Evolutionary conservation across 257 asterid genomes (phyloP), one percentile per base, ranked within the genome.

Genomic region (Leptodermis oblonga): DNA sequence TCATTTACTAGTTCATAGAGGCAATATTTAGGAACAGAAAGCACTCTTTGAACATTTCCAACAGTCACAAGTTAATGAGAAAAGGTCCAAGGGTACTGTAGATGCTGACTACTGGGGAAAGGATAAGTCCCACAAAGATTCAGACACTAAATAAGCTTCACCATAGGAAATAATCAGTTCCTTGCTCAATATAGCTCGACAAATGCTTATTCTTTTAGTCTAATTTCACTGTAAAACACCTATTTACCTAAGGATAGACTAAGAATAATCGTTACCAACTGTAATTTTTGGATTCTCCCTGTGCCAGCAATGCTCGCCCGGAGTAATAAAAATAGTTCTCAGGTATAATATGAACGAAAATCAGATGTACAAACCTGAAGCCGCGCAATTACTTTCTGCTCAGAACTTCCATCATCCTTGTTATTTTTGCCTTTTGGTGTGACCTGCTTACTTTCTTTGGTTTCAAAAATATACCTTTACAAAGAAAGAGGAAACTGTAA

Each of bases 321-420:
- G n/a, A 31, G 45, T 13, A 62, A 62, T 20, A 43, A 25, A 15
- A 59, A 18, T 62, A 41, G 25, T 46, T 51, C 34, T 51, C 30
- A 20, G 43, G 7, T n/a, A 51, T 5, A 13, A 34, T 17, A 61
- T 34, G 45, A 63, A 71, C 5, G 65, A 64, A 64, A 63, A 73
- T 60, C 62, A 68, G 71, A 75, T 63, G 30, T 30, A 85, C 92
- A 68, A 81, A 92, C 97, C 97, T 92, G 97, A 79, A 93, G 97
- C 71, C 97, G 82, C 55, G 92, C 90, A 65, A 84, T 78, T 54
- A 84, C 89, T 80, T 85, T 93, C 76, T 79, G 81, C 79, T 64
- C 72, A 1, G 87, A 54, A 26, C 46, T 76, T 25, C 74, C 72
- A 51, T 58, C 76, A 10, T 67, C 72, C 55, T 74, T 78, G 71